phyloP scores from a whole-genome alignment of 805 yeast genomes.

The Danielia reshetovae region DNA sequence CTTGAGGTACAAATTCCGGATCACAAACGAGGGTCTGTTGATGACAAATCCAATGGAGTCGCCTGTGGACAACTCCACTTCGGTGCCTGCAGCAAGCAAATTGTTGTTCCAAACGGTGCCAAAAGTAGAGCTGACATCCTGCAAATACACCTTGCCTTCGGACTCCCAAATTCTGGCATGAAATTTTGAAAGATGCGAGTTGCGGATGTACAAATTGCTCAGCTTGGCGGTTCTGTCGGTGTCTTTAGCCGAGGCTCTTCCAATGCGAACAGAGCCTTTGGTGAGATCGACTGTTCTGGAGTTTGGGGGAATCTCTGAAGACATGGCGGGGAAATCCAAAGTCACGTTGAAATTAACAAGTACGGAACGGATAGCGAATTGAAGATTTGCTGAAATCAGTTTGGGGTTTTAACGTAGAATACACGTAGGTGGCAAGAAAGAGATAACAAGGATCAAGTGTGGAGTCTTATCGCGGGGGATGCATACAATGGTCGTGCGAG shows the following conservation, averaged over 20 bases:
- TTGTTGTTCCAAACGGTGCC: slow-evolving; percentile 33
- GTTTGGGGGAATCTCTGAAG: neutral
- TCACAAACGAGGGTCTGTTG: slow-evolving; percentile 23
- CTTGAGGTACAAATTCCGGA: slow-evolving; percentile 3
- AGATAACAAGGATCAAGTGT: neutral
- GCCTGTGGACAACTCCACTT: slow-evolving; percentile 11
- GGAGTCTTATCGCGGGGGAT: slow-evolving; percentile 1
- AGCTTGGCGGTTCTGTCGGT: slow-evolving; percentile 19
- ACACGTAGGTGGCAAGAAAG: neutral
- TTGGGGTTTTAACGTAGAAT: neutral
- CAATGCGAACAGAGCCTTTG: slow-evolving; percentile 8
- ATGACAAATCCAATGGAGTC: slow-evolving; percentile 36
- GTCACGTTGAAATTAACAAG: neutral
- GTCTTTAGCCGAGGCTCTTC: slow-evolving; percentile 32
- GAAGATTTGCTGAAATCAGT: neutral
- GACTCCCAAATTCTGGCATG: slow-evolving; percentile 28
- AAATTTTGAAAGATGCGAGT: slow-evolving; percentile 34
- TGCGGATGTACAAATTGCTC: slow-evolving; percentile 30
- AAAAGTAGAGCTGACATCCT: slow-evolving; percentile 34
- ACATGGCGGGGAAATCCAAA: slow-evolving; percentile 1
- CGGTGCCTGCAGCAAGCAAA: slow-evolving; percentile 19
- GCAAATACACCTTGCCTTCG: slow-evolving; percentile 19
- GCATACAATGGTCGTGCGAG: no score
- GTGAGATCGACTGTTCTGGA: slow-evolving; percentile 5
- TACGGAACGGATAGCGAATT: neutral